Percentiles rank a stretch among this genome's conserved stretches.
These are phyloP conservation scores for Avena eriantha DNA, from an alignment of 176 grass and related monocot genomes.

Conservation along the genomic window DNA sequence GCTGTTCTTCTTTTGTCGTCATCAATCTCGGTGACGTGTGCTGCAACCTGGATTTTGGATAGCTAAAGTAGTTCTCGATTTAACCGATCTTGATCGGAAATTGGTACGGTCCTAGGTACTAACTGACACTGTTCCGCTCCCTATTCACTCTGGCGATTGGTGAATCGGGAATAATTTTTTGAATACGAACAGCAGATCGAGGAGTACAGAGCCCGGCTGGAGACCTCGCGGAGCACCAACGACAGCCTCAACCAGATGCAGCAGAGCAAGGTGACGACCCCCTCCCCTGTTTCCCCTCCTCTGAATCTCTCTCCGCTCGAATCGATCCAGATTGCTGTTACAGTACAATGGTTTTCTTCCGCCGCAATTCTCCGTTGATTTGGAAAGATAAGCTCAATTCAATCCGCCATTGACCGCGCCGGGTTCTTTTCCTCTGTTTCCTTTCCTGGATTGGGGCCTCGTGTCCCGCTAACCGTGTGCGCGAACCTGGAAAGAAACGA, in stretches of 20 bases:
- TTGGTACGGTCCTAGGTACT: neutral
- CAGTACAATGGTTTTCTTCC: conserved; percentile 24
- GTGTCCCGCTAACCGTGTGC: neutral
- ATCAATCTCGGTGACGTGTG: neutral
- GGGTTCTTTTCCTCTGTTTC: neutral
- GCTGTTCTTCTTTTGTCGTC: neutral
- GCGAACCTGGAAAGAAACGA: neutral
- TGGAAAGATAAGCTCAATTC: conserved; percentile 15
- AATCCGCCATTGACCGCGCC: neutral
- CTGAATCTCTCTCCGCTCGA: neutral
- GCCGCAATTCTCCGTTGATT: neutral
- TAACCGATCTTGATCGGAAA: neutral
- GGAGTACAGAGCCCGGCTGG: conserved; percentile 46
- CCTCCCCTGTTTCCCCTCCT: neutral
- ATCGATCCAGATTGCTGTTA: neutral
- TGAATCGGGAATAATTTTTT: neutral
- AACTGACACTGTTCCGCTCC: neutral
- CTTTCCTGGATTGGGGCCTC: conserved; percentile 41
- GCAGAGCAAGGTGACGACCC: conserved; percentile 23
- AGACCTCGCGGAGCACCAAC: conserved; percentile 37
- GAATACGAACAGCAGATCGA: conserved; percentile 47
- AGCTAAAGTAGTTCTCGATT: neutral
- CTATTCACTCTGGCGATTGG: neutral
- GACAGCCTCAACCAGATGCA: conserved; percentile 44
- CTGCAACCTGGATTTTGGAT: neutral